Conservation (phyloP, 805 yeast genomes). For the Candida piceae region DNA sequence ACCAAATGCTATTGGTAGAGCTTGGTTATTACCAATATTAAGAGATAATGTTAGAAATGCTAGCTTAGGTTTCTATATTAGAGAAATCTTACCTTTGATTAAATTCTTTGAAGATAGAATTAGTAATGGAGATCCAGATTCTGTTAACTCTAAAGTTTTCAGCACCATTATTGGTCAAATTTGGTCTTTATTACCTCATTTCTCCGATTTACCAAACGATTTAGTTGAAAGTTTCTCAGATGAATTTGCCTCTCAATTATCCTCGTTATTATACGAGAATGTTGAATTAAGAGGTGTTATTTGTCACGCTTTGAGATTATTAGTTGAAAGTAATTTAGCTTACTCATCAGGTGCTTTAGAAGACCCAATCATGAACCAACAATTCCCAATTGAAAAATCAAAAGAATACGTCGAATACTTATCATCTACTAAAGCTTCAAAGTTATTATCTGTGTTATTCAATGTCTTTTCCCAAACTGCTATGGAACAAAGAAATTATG, state of each 20-base stretch:
- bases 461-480: constrained; percentile 89
- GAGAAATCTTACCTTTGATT: constrained; percentile 61
- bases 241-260: constrained; percentile 69
- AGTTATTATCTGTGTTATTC: constrained; percentile 79
- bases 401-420: constrained; percentile 56
- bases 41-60: constrained; percentile 82
- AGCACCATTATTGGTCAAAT: constrained; percentile 85
- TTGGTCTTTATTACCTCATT: constrained; percentile 87
- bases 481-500: constrained; percentile 71
- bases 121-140: constrained; percentile 39
- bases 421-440: constrained; percentile 55
- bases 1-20: constrained; percentile 72
- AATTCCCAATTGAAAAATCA: constrained; percentile 57
- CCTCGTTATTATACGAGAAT: constrained; percentile 69
- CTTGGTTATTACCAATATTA: constrained; percentile 89
- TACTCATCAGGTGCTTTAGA: constrained; percentile 58
- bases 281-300: constrained; percentile 75
- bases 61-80: constrained; percentile 55
- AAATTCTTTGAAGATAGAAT: constrained; percentile 49
- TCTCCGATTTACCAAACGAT: constrained; percentile 83
- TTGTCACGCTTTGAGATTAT: constrained; percentile 71
- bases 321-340: constrained; percentile 71
- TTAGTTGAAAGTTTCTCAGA: constrained; percentile 59
- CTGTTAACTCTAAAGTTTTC: constrained; percentile 72
- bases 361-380: constrained; percentile 53